Conservation (phyloP, 108 stramenopile species). For the Licmophora abbreviata region DNA sequence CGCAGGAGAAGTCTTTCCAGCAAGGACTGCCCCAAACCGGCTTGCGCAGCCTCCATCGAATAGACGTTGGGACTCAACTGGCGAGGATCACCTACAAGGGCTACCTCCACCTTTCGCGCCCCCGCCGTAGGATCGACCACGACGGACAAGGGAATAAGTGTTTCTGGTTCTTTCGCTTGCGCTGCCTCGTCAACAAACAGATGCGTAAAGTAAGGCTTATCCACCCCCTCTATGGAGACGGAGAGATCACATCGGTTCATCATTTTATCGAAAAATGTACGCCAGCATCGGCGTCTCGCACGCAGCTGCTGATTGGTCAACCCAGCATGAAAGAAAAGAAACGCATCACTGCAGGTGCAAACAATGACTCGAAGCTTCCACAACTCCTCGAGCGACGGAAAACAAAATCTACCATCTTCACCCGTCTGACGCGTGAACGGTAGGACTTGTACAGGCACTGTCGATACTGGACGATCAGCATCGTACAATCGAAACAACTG, state of each 20-base stretch:
- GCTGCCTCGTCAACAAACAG: slow-evolving; percentile 73
- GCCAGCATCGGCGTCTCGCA: slow-evolving; percentile 33
- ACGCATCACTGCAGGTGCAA: slow-evolving; percentile 62
- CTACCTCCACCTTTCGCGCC: slow-evolving; percentile 42
- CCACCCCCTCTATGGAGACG: slow-evolving; percentile 12
- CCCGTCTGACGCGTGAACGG: slow-evolving; percentile 31
- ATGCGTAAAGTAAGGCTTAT: slow-evolving; percentile 54
- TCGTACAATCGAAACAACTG: slow-evolving; percentile 53
- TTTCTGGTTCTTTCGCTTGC: slow-evolving; percentile 74
- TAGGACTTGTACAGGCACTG: slow-evolving; percentile 42
- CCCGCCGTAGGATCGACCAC: slow-evolving; percentile 55
- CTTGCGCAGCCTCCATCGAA: slow-evolving; percentile 11
- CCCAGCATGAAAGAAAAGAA: slow-evolving; percentile 43
- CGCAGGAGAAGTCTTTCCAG: slow-evolving; percentile 59
- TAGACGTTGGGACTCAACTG: slow-evolving; percentile 49
- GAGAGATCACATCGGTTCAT: slow-evolving; percentile 10
- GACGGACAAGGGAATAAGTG: slow-evolving; percentile 47
- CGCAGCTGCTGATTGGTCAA: slow-evolving; percentile 53
- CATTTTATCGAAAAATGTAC: too few relatives aligned
- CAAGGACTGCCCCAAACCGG: slow-evolving; percentile 36
- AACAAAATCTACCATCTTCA: slow-evolving; percentile 24
- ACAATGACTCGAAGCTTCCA: slow-evolving; percentile 43
- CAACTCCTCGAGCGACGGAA: slow-evolving; percentile 37
- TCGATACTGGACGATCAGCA: slow-evolving; percentile 28
- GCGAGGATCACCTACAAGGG: slow-evolving; percentile 54